phyloP scores from a whole-genome alignment of 1,284 basidiomycete genomes.

The Termitomyces sp. region DNA sequence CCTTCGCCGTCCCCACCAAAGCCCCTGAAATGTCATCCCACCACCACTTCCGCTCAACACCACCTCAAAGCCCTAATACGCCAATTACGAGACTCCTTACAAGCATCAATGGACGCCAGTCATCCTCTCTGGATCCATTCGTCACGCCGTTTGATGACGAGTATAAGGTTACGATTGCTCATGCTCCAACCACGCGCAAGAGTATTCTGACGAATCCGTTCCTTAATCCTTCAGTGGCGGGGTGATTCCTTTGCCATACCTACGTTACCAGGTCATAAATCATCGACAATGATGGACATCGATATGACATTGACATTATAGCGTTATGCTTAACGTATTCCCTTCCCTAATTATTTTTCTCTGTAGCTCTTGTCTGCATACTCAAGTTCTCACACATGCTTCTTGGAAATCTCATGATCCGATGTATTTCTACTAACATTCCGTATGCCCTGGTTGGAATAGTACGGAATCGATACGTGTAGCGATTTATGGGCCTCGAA shows the following conservation, averaged over 20 bases:
- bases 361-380: neutral
- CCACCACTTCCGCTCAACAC: conserved; percentile 4
- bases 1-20: conserved; percentile 3
- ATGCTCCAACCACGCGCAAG: conserved; percentile 30
- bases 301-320: neutral
- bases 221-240: conserved; percentile 9
- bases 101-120: conserved; percentile 39
- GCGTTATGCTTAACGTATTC: neutral
- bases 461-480: neutral
- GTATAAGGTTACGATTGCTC: conserved; percentile 34
- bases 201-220: conserved; percentile 43
- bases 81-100: conserved; percentile 44
- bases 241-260: neutral
- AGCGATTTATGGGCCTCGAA: no score
- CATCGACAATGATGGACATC: neutral
- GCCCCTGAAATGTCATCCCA: conserved; percentile 12
- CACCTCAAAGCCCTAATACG: conserved; percentile 26
- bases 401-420: neutral
- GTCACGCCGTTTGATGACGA: conserved; percentile 77
- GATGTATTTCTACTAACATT: neutral
- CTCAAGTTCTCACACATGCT: neutral
- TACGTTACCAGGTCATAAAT: neutral
- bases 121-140: conserved; percentile 46
- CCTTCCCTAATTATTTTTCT: neutral
- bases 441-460: neutral